These are phyloP conservation scores for Sclerospora graminicola DNA, from an alignment of 352 stramenopile species.

Conservation along the genomic window DNA sequence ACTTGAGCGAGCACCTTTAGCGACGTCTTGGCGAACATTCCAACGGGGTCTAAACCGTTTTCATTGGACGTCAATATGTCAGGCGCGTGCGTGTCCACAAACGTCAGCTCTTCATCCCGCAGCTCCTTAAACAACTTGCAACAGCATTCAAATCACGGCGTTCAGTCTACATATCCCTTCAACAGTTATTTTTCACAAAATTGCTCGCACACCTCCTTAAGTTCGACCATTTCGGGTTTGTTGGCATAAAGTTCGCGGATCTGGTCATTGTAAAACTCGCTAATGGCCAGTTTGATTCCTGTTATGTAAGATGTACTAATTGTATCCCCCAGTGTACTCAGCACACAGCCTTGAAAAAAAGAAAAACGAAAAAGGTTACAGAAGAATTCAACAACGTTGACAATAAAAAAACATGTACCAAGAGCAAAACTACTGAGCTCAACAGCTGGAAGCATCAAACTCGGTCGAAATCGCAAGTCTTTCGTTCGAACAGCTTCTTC, in stretches of 20 bases:
- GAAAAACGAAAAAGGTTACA: neutral
- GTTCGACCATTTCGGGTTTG: constrained; percentile 35
- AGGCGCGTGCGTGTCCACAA: constrained; percentile 47
- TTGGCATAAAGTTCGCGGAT: constrained; percentile 77
- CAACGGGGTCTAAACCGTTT: constrained; percentile 26
- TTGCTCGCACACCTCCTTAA: constrained; percentile 47
- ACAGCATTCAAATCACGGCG: neutral
- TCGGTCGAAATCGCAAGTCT: constrained; percentile 62
- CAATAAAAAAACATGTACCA: too few relatives aligned
- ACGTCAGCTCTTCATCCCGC: constrained; percentile 66
- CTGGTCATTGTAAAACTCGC: constrained; percentile 85
- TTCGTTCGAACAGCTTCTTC: constrained; percentile 27
- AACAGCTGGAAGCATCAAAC: constrained; percentile 41
- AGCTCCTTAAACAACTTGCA: constrained; percentile 55
- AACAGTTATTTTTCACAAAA: too few relatives aligned
- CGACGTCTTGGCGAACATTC: constrained; percentile 42
- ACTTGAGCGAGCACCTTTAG: constrained; percentile 50
- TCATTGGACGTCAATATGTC: constrained; percentile 32
- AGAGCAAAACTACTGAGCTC: constrained; percentile 38
- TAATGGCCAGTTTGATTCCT: constrained; percentile 67
- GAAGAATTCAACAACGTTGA: too few relatives aligned
- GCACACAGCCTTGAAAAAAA: constrained; percentile 18
- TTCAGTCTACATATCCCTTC: too few relatives aligned
- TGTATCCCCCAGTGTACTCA: constrained; percentile 44
- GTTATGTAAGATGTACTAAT: constrained; percentile 58